A percentile compares a stretch with the other conserved stretches of the same genome.
These are phyloP conservation scores for Hibiscus trionum DNA, from an alignment of 345 rosid species.

Conservation along the genomic window DNA sequence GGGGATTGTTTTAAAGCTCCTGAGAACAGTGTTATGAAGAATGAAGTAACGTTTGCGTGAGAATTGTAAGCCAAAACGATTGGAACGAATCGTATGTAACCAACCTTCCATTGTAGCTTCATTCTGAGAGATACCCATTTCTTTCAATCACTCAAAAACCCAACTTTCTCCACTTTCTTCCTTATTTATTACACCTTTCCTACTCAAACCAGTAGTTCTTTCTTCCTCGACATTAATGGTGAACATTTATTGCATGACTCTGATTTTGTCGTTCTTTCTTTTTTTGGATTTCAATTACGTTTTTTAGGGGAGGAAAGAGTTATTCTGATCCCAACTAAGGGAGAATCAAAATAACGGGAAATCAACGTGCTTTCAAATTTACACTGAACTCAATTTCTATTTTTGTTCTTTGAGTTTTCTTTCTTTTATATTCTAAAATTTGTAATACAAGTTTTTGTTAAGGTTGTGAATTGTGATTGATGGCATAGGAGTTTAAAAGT, in stretches of 20 bases:
- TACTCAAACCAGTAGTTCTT: background rate
- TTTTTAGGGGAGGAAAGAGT: background rate
- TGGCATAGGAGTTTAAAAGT: no score
- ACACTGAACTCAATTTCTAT: no score
- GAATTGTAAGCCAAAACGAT: conserved; percentile 67
- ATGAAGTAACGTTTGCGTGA: conserved; percentile 73
- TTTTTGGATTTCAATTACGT: background rate
- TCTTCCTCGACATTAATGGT: background rate
- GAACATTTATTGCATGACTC: background rate
- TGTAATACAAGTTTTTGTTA: no score
- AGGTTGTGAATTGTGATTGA: no score
- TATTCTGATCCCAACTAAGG: conserved; percentile 55
- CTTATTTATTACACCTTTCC: background rate
- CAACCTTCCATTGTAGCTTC: conserved; percentile 84
- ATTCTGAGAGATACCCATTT: conserved; percentile 27
- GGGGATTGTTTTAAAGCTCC: conserved; percentile 57
- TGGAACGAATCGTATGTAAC: conserved; percentile 67
- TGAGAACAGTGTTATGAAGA: conserved; percentile 55
- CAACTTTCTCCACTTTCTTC: background rate
- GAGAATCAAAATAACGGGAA: conserved; percentile 39
- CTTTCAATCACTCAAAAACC: conserved; percentile 2
- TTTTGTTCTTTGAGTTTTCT: no score
- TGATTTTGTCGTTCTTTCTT: background rate
- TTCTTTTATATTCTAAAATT: no score
- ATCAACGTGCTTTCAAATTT: background rate